phyloP scores from a whole-genome alignment of 805 yeast genomes.

The Metschnikowia shivogae region DNA sequence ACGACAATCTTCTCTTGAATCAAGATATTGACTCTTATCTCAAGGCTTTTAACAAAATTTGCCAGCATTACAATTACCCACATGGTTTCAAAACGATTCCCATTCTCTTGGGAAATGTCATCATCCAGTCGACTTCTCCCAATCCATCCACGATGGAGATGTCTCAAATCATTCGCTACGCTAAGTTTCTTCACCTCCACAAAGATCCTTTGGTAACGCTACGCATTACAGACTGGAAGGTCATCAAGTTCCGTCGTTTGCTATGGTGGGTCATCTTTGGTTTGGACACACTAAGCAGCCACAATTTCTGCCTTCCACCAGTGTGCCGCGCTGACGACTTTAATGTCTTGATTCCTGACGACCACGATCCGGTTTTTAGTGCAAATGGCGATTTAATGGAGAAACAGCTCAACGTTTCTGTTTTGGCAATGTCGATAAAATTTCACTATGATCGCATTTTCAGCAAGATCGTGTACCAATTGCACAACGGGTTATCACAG shows the following conservation, averaged over 20 bases:
- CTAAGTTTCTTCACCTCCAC: constrained; percentile 52
- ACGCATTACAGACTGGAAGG: constrained; percentile 43
- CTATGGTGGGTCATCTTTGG: constrained; percentile 69
- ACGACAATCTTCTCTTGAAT: constrained; percentile 42
- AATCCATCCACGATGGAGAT: constrained; percentile 54
- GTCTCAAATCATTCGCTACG: constrained; percentile 52
- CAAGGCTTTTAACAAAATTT: constrained; percentile 46
- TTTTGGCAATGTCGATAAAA: constrained; percentile 50
- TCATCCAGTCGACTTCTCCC: constrained; percentile 50
- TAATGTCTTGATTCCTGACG: constrained; percentile 55
- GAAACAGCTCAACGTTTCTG: constrained; percentile 39
- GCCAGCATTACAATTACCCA: constrained; percentile 49
- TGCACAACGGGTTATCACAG: constrained; percentile 46
- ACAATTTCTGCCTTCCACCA: constrained; percentile 53
- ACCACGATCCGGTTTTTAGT: constrained; percentile 33
- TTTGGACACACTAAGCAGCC: constrained; percentile 53
- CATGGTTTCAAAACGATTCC: constrained; percentile 42
- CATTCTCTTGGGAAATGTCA: constrained; percentile 44
- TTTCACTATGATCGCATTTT: constrained; percentile 49
- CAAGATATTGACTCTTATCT: constrained; percentile 49
- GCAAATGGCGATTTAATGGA: constrained; percentile 27
- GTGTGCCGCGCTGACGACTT: constrained; percentile 49
- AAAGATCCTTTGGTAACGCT: constrained; percentile 57
- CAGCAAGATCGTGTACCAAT: constrained; percentile 49
- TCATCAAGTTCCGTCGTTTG: constrained; percentile 50